Evolutionary conservation across 352 stramenopile genomes (phyloP), one percentile per base, ranked within the genome.

Genomic region (Hyaloperonospora brassicae): DNA sequence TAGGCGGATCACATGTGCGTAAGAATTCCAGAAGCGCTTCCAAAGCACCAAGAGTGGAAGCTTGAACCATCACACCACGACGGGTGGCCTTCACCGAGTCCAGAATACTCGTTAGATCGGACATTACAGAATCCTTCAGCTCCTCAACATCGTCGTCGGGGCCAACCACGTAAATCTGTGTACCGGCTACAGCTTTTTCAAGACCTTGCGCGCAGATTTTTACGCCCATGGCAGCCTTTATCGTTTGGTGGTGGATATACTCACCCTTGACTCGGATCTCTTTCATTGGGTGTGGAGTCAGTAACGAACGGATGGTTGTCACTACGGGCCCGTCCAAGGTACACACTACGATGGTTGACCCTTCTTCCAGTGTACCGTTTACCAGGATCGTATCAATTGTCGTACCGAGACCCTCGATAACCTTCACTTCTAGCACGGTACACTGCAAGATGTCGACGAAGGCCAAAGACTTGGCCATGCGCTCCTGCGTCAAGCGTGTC

Each of bases 371-470:
- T 48, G 79, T 87, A 38, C 97, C 97, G 72, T 99, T 99, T 14
- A 99, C 95, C 31, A 99, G 75, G 58, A 99, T 92, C 12, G 98
- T 96, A 87, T 99, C 97, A 35, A 99, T 95, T 10, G 97, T 99
- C 57, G 97, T 98, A 55, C 97, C 97, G 7, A 99, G 78, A 52
- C 97, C 97, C 70, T 99, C 96, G 59, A 99, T 98, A 25, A 96
- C 94, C 85, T 99, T 99, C 39, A 99, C 97, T 78, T 99, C 97
- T 21, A 99, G 73, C 42, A 99, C 96, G 5, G 96, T 99, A 78
- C 86, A 97, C 76, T 99, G 89, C 42, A 98, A 70, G 52, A 89
- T 93, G 46, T 95, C 82, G 14, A 88, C 84, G 51, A 92, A 95
- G 41, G 87, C 86, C 23, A 97, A 66, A 38, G 76, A 88, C 71